Percentiles rank a stretch among this genome's conserved stretches.
Evolutionary conservation across 768 basidiomycete species (phyloP).

Genomic region (Pisolithus sp.): DNA sequence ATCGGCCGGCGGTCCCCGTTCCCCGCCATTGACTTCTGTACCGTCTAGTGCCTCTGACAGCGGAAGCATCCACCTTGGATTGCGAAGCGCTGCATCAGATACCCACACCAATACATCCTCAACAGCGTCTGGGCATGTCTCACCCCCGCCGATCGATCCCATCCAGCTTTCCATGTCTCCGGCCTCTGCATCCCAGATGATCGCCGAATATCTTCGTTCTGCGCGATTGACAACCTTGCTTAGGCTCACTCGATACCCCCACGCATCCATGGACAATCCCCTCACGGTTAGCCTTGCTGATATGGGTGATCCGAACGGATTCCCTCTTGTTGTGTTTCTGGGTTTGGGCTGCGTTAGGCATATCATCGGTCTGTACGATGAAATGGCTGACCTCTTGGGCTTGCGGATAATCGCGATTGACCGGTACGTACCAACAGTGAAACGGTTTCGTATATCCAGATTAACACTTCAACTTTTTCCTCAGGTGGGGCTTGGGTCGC

Average conservation of each 20-base stretch:
- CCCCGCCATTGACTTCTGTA: constrained; percentile 14
- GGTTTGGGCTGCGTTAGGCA: constrained; percentile 93
- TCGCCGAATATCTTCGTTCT: constrained; percentile 85
- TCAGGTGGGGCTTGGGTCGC: constrained; percentile 87
- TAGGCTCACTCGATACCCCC: constrained; percentile 71
- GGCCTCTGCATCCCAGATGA: constrained; percentile 57
- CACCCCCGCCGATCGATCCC: constrained; percentile 11
- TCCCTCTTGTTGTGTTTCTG: constrained; percentile 86
- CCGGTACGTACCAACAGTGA: constrained; percentile 43
- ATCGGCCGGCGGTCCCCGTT: constrained; percentile 40
- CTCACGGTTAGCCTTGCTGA: constrained; percentile 90
- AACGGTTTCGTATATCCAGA: constrained; percentile 10
- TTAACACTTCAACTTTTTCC: constrained; percentile 3
- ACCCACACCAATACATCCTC: constrained; percentile 49
- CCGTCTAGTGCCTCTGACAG: constrained; percentile 54
- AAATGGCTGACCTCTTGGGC: constrained; percentile 84
- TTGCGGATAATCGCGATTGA: constrained; percentile 92
- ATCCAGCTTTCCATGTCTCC: constrained; percentile 37
- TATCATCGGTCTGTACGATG: constrained; percentile 92
- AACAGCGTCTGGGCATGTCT: constrained; percentile 18
- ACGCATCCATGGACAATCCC: constrained; percentile 67
- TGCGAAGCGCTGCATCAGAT: constrained; percentile 36
- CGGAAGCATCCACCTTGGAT: constrained; percentile 35
- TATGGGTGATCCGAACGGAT: constrained; percentile 77
- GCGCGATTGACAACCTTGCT: constrained; percentile 77